These are phyloP conservation scores for Colletotrichum sp. DNA, from an alignment of 2,329 filamentous ascomycete species.

Conservation along the genomic window DNA sequence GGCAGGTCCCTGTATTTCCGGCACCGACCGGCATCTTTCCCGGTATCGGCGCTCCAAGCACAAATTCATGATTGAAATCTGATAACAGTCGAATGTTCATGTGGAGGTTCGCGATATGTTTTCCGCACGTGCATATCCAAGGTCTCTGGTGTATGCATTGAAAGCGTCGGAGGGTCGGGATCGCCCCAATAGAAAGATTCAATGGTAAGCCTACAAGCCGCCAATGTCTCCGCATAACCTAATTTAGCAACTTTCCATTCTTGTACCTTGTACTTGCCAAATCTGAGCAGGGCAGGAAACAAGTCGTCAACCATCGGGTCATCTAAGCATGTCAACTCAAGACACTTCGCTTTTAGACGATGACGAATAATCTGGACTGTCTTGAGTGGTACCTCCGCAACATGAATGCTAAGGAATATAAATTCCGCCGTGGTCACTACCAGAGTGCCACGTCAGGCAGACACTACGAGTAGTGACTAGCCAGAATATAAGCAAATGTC, in stretches of 20 bases:
- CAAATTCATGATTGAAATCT: background rate
- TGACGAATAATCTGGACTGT: background rate
- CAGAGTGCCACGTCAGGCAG: background rate
- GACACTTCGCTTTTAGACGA: background rate
- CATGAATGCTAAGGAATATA: background rate
- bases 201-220: background rate
- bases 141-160: background rate
- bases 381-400: background rate
- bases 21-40: background rate
- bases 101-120: background rate
- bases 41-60: background rate
- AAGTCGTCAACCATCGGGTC: fast-evolving
- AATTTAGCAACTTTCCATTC: background rate
- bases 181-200: background rate
- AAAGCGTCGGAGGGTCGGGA: background rate
- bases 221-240: background rate
- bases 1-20: background rate
- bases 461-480: background rate
- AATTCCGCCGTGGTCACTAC: background rate
- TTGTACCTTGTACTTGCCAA: background rate
- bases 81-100: background rate
- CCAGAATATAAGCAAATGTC: background rate
- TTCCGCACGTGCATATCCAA: background rate
- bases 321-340: background rate
- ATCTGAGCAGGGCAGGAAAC: background rate